Percentiles rank a stretch among this genome's conserved stretches.
These are phyloP conservation scores for Saturnispora besseyi DNA, from an alignment of 805 yeast species.

Conservation along the genomic window DNA sequence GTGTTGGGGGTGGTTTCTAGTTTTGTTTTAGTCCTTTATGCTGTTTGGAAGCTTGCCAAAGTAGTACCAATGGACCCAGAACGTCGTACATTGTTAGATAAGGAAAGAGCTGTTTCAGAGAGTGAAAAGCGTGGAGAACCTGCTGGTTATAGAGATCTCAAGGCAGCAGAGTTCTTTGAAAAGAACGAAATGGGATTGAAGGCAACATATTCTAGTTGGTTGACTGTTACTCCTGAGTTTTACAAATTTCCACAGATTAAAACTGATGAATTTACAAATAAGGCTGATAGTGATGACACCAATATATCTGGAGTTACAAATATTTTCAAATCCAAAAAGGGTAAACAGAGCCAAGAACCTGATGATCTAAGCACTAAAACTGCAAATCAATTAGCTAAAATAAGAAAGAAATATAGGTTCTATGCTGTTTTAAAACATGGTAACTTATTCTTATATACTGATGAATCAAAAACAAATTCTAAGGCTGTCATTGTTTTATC, in stretches of 20 bases:
- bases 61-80: constrained; percentile 15
- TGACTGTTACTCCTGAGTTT: constrained; percentile 75
- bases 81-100: constrained; percentile 9
- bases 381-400: constrained; percentile 30
- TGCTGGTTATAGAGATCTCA: constrained; percentile 29
- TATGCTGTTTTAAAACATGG: constrained; percentile 78
- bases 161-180: constrained; percentile 61
- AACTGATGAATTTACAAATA: constrained; percentile 15
- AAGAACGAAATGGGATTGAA: constrained; percentile 50
- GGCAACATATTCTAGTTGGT: constrained; percentile 65
- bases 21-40: neutral
- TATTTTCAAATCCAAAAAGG: constrained; percentile 4
- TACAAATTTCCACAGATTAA: constrained; percentile 40
- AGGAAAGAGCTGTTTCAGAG: constrained; percentile 21
- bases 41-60: neutral
- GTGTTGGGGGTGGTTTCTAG: neutral
- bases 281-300: constrained; percentile 1
- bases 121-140: constrained; percentile 20
- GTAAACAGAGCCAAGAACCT: constrained; percentile 6
- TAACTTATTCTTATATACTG: constrained; percentile 74
- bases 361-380: constrained; percentile 26
- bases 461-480: constrained; percentile 54
- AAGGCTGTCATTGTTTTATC: constrained; percentile 73
- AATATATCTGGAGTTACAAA: neutral
- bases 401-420: constrained; percentile 48